A percentile compares a stretch with the other conserved stretches of the same genome.
Conservation (phyloP, 495 filamentous ascomycete species). For the Hyaloscypha hepaticicola region DNA sequence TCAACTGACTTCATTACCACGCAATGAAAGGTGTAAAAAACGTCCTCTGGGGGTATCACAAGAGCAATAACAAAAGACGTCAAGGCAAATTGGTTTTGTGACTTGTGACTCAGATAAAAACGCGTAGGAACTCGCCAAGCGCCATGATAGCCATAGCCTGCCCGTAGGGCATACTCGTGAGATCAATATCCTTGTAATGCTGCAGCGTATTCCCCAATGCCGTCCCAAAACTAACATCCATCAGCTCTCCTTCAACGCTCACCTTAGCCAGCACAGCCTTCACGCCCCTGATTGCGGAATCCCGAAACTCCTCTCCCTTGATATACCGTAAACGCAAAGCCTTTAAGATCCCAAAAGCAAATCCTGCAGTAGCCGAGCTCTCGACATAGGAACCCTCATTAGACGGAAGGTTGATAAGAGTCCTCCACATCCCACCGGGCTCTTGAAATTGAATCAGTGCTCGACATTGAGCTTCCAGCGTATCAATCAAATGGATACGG, state of each 20-base stretch:
- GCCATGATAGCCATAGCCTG: conserved; percentile 78
- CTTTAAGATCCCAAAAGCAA: conserved; percentile 73
- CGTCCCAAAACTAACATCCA: conserved; percentile 71
- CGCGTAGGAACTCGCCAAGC: conserved; percentile 62
- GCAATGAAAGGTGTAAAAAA: no score
- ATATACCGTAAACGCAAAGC: conserved; percentile 66
- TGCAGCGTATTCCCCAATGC: conserved; percentile 65
- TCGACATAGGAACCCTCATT: conserved; percentile 64
- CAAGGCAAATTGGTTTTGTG: no score
- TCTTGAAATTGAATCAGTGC: conserved; percentile 57
- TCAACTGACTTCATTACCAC: no score
- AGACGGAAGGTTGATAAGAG: conserved; percentile 60
- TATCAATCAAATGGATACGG: conserved; percentile 57
- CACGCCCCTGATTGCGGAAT: conserved; percentile 56
- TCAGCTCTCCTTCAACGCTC: conserved; percentile 59
- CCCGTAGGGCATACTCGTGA: conserved; percentile 75
- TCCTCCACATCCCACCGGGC: conserved; percentile 62
- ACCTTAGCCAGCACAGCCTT: conserved; percentile 59
- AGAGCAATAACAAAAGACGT: no score
- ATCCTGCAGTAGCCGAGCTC: conserved; percentile 71
- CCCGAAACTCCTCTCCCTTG: conserved; percentile 38
- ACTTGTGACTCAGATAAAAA: conserved; percentile 45
- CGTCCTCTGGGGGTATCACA: no score
- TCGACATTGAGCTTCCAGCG: conserved; percentile 60
- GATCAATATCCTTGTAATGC: conserved; percentile 66